Evolutionary conservation across 2,329 filamentous ascomycete species (phyloP), one percentile per base, ranked within the genome.

Genomic region (Penicillium sp.): DNA sequence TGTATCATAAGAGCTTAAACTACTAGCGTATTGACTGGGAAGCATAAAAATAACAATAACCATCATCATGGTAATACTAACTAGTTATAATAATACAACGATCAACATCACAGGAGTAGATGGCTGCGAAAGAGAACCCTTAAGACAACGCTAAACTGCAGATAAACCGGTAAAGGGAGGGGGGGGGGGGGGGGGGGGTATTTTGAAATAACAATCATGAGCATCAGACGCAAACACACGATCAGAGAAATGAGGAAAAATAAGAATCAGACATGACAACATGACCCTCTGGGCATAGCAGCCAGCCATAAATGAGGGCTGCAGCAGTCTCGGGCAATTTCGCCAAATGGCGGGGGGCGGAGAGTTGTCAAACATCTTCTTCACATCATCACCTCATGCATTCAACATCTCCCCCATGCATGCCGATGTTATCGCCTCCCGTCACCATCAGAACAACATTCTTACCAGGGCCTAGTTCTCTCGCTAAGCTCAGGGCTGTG

Each of bases 371-470:
- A 56, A 52, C 43, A 34, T 53, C 44, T 10, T 28, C n/a, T n/a
- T n/a, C n/a, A n/a, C n/a, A n/a, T n/a, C n/a, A n/a, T n/a, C n/a
- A n/a, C n/a, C n/a, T n/a, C n/a, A n/a, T n/a, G n/a, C n/a, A n/a
- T n/a, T n/a, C 43, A 58, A 33, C 36, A 18, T 24, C 14, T 13
- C 24, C 33, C 34, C 36, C 26, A 13, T 21, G 47, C 26, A 53
- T 40, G 33, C 42, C 43, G 49, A 63, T 60, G n/a, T 50, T 42
- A 59, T 65, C 63, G 51, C 52, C 58, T 5, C 63, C 63, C 24
- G 63, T 65, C 51, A 65, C 63, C 54, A 65, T 55, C 45, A 65
- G 28, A 48, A 65, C 55, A 33, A 65, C 47, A 54, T 64, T 63
- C 49, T 63, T 65, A 16, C 63, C 62, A 26, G 58, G 56, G 11